Base-by-base conservation (phyloP, 306 rosid genomes). In the Quercus alba region DNA sequence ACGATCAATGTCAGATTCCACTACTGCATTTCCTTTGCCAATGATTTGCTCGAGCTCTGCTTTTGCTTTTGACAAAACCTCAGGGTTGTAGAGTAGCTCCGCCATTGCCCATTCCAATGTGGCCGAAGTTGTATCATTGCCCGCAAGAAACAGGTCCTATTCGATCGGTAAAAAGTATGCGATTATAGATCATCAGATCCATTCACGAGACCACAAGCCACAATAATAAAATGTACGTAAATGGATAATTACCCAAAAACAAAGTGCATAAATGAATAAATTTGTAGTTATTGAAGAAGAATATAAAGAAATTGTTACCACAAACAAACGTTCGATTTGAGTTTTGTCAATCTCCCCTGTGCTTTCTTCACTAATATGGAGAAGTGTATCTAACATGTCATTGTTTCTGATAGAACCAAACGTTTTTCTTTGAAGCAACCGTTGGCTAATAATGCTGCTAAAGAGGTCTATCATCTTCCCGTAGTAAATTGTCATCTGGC, bases 71-170 rank as follows among this genome's bases (percentile, higher is more conserved):
- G 69, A 46, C 15, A 84, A 14, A 6, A 17, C 4, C 25, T 76
- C 76, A 1, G 79, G 87, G 55, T 74, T 61, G 55, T 25, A 33
- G 3, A 80, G 52, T 54, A 80, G 78, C 58, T 84, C 84, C 2
- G 81, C 81, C 84, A 84, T 80, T 30, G 81, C 74, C 84, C 87
- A 80, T 49, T 84, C 81, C 56, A 84, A 49, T 31, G 81, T 80
- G n/a, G 44, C 6, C 2, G 81, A 63, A 30, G 87, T 84, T 33
- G 84, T 72, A 8, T 80, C 79, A 1, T 75, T 84, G 5, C 78
- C 86, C 3, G 81, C 86, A 35, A 1, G 18, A 68, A 84, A 79
- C 21, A 84, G 46, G 44, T 77, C 78, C 72, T 79, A 33, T 33
- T 33, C 38, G 1, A 33, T 33, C 38, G 0, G 1, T 5, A 33